A percentile compares a stretch with the other conserved stretches of the same genome.
Evolutionary conservation across 2,329 filamentous ascomycete species (phyloP).

Genomic region (Ophiostoma sp.): DNA sequence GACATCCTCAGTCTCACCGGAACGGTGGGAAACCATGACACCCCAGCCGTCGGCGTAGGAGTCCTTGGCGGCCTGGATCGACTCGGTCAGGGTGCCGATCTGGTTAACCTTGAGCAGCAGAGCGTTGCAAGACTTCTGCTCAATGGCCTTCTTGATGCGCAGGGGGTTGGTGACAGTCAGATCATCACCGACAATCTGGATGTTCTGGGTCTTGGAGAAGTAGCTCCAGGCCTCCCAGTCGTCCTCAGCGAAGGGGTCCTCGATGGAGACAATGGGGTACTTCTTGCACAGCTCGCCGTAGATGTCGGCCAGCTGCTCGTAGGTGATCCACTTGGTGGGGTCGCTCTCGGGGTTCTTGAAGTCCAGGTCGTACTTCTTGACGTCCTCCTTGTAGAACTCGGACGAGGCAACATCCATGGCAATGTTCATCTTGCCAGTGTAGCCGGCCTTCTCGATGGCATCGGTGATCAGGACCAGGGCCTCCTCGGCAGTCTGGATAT

Average conservation of each 20-base stretch:
- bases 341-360: conserved; percentile 99
- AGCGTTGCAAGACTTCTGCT: conserved; percentile 97
- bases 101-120: conserved; percentile 99
- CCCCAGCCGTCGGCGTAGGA: conserved; percentile 94
- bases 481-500: conserved; percentile 96
- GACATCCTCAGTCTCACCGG: conserved; percentile 98
- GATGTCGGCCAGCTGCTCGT: conserved; percentile 89
- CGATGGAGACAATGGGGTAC: conserved; percentile 98
- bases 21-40: conserved; percentile 99
- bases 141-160: conserved; percentile 99
- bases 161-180: conserved; percentile 98
- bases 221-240: conserved; percentile 99
- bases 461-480: conserved; percentile 93
- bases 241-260: conserved; percentile 98
- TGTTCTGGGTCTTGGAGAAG: conserved; percentile 98
- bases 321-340: conserved; percentile 94
- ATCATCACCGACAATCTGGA: conserved; percentile 98
- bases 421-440: conserved; percentile 94
- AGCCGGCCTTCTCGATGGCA: conserved; percentile 90
- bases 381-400: conserved; percentile 98
- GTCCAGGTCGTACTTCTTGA: conserved; percentile 99
- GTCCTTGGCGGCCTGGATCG: conserved; percentile 98
- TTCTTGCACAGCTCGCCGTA: conserved; percentile 85
- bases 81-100: conserved; percentile 97
- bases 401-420: conserved; percentile 98